These are phyloP conservation scores for Yamadazyma diddensiae DNA, from an alignment of 1,139 yeast genomes.

Conservation along the genomic window DNA sequence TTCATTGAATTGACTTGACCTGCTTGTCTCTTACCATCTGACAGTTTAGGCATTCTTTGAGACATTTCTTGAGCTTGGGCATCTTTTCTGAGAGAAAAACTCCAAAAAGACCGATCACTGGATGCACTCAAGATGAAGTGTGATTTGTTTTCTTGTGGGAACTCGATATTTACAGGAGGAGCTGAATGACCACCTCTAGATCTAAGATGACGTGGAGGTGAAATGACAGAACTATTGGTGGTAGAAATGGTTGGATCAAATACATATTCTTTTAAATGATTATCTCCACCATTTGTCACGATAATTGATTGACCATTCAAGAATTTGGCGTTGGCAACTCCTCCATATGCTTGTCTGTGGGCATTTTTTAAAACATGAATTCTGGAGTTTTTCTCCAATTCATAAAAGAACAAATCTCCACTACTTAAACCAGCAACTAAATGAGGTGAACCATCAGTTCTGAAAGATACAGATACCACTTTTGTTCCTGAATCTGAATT, in stretches of 20 bases:
- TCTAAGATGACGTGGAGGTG: slow-evolving; percentile 90
- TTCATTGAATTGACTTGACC: slow-evolving; percentile 52
- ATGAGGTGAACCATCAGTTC: slow-evolving; percentile 90
- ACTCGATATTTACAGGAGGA: slow-evolving; percentile 76
- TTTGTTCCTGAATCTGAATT: slow-evolving; percentile 47
- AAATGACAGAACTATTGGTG: slow-evolving; percentile 60
- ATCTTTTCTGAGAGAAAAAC: slow-evolving; percentile 88
- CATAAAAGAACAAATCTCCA: slow-evolving; percentile 87
- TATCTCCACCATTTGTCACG: slow-evolving; percentile 92
- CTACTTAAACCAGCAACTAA: slow-evolving; percentile 73
- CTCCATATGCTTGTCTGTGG: slow-evolving; percentile 74
- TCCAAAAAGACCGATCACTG: slow-evolving; percentile 84
- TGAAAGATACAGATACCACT: slow-evolving; percentile 74
- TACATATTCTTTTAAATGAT: slow-evolving; percentile 82
- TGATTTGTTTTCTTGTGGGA: slow-evolving; percentile 74
- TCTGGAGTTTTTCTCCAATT: slow-evolving; percentile 66
- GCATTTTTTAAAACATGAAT: slow-evolving; percentile 73
- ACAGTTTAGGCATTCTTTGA: slow-evolving; percentile 60
- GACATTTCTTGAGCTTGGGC: slow-evolving; percentile 95
- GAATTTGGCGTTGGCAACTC: slow-evolving; percentile 73
- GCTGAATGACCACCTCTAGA: slow-evolving; percentile 96
- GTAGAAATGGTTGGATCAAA: slow-evolving; percentile 87
- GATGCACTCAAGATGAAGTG: slow-evolving; percentile 89
- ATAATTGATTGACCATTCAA: slow-evolving; percentile 90
- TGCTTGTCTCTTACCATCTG: slow-evolving; percentile 55